Base-by-base conservation (phyloP, 306 rosid genomes). In the Castanospermum australe region DNA sequence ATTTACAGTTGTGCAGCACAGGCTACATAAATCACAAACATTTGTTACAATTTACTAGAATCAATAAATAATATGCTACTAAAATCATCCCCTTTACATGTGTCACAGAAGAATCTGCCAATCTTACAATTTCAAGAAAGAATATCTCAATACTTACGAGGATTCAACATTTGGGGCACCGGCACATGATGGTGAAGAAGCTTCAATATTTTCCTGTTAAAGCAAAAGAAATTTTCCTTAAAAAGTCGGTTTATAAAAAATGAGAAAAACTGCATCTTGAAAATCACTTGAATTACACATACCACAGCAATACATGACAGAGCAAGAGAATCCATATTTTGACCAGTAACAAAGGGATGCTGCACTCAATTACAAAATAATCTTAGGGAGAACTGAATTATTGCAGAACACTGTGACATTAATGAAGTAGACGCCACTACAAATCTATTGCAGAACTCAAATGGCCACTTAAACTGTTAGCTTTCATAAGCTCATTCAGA, bases 341-440 rank as follows among this genome's bases (percentile, higher is more conserved):
- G 76, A 6, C 99, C 94, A 8, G 93, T 89, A 62, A 93, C 96
- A 93, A 93, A 96, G 78, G 92, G 94, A 86, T 93, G 98, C 99
- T 96, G 91, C 90, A 87, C n/a, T n/a, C n/a, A n/a, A n/a, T n/a
- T n/a, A n/a, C 42, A 87, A 75, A 87, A 38, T n/a, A 83, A 42
- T 73, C 75, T 77, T 39, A 28, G 57, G 25, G 61, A 25, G 62
- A 72, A 51, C 67, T n/a, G 71, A 65, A 79, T 75, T 8, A 72
- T 70, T 45, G 83, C 74, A 75, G 48, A 67, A 65, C 73, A 35
- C 28, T 64, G n/a, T n/a, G 73, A 4, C 13, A 57, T 36, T 21
- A 79, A 45, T 48, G 71, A 56, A 50, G 41, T 59, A 36, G n/a
- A 33, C 17, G 44, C 63, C 30, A 81, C 79, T 35, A 51, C 35